Evolutionary conservation across 768 basidiomycete genomes (phyloP), one percentile per base, ranked within the genome.

Genomic region (Termitomyces sp.): DNA sequence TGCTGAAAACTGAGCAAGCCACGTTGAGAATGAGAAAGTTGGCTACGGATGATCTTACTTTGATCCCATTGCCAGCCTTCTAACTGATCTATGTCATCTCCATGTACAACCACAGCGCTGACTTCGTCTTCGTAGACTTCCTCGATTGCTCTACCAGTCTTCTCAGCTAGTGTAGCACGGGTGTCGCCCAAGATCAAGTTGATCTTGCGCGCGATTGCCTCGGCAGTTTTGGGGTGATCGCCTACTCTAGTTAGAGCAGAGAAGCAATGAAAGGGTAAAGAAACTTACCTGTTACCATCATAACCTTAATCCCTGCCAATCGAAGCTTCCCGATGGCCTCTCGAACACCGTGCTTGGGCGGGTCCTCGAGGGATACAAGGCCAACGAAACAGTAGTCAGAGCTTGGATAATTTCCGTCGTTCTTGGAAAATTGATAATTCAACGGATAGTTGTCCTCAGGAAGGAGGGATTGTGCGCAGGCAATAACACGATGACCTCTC

Each of bases 21-120:
- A 20, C 6, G 22, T 59, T 59, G 44, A 52, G 49, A 36, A 60
- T 39, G 57, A 46, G 22, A n/a, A 24, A 22, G 45, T 18, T 15
- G 39, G 9, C 33, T 39, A n/a, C 46, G 24, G 36, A 18, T 55
- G 49, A 4, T 71, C 82, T 8, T 64, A 86, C 85, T 88, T 66
- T 85, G 81, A 72, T 88, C 86, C 86, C 86, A 88, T 69, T 88
- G 85, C 84, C 85, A 88, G 5, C 84, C 85, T 66, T 87, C 83
- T 16, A 88, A 69, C 7, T 70, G 68, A 65, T 88, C 87, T 58
- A 88, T 87, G 42, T 83, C 79, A 61, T 88, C 87, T 41, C 87
- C 86, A 63, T 87, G 86, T 37, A 88, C 76, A 31, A 87, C 85
- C 27, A 87, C 79, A 4, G 86, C 86, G 48, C 76, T 75, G 51